phyloP scores from a whole-genome alignment of 208 protist genomes.

The Crithidia sp. region DNA sequence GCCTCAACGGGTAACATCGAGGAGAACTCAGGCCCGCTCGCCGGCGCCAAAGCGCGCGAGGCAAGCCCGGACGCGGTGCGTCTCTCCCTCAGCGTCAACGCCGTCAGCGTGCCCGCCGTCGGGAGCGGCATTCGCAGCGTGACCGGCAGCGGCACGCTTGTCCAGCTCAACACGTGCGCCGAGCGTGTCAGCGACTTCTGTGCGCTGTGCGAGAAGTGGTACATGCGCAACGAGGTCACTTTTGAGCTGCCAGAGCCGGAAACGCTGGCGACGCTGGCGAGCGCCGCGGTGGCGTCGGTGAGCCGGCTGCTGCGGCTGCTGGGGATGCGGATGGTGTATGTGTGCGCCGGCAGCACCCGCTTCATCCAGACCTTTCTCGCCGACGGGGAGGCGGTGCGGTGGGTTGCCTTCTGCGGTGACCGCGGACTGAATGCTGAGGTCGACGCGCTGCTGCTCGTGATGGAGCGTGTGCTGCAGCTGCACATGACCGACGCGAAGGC shows the following conservation, averaged over 20 bases:
- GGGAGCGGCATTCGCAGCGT: conserved; percentile 17
- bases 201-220: conserved; percentile 73
- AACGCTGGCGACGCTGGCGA: conserved; percentile 47
- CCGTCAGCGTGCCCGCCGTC: conserved; percentile 10
- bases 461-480: conserved; percentile 63
- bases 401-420: conserved; percentile 75
- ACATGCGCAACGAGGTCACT: conserved; percentile 54
- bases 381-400: conserved; percentile 42
- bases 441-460: conserved; percentile 62
- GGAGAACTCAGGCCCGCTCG: conserved; percentile 9
- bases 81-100: conserved; percentile 18
- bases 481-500: conserved; percentile 44
- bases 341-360: conserved; percentile 53
- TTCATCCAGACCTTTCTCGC: conserved; percentile 52
- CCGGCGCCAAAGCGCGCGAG: not conserved
- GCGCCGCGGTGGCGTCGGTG: conserved; percentile 56
- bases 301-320: conserved; percentile 84
- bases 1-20: conserved; percentile 20
- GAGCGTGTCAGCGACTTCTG: conserved; percentile 86
- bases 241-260: conserved; percentile 60
- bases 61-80: not conserved
- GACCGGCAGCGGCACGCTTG: not conserved
- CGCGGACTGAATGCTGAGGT: conserved; percentile 74
- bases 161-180: conserved; percentile 35
- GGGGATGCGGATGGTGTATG: conserved; percentile 60